A percentile compares a stretch with the other conserved stretches of the same genome.
Evolutionary conservation across 345 rosid species (phyloP).

Genomic region (Anastatica hierochuntica): DNA sequence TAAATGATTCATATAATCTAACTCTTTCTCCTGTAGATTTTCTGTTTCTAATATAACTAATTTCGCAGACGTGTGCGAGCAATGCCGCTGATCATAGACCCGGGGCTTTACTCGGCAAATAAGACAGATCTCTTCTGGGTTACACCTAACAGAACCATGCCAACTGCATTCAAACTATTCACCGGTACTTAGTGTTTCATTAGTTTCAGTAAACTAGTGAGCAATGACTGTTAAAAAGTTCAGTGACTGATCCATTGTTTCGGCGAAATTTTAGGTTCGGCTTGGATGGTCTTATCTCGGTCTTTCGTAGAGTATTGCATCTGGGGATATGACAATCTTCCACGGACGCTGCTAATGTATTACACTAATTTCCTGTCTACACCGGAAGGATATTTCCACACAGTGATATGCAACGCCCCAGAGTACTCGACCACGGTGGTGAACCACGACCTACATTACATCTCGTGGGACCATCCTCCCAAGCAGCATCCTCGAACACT

Average conservation of each 20-base stretch:
- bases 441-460: slow-evolving; percentile 32
- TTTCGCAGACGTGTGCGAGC: slow-evolving; percentile 75
- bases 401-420: slow-evolving; percentile 39
- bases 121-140: slow-evolving; percentile 81
- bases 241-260: background rate
- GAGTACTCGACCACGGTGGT: slow-evolving; percentile 25
- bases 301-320: slow-evolving; percentile 24
- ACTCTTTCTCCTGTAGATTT: background rate
- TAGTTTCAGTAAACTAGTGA: background rate
- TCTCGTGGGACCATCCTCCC: slow-evolving; percentile 31
- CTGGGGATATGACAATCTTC: slow-evolving; percentile 30
- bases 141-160: slow-evolving; percentile 63
- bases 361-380: slow-evolving; percentile 40
- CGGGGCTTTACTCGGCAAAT: slow-evolving; percentile 70
- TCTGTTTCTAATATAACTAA: no score
- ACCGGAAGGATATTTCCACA: slow-evolving; percentile 42
- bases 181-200: slow-evolving; percentile 44
- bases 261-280: slow-evolving; percentile 26
- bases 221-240: background rate
- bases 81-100: slow-evolving; percentile 92
- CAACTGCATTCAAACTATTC: slow-evolving; percentile 79
- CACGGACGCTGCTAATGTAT: slow-evolving; percentile 21
- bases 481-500: slow-evolving; percentile 28
- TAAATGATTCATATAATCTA: no score
- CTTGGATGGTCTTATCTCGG: slow-evolving; percentile 32